A percentile compares a stretch with the other conserved stretches of the same genome.
Conservation (phyloP, 495 filamentous ascomycete genomes). For the Rostrohypoxylon terebratum region DNA sequence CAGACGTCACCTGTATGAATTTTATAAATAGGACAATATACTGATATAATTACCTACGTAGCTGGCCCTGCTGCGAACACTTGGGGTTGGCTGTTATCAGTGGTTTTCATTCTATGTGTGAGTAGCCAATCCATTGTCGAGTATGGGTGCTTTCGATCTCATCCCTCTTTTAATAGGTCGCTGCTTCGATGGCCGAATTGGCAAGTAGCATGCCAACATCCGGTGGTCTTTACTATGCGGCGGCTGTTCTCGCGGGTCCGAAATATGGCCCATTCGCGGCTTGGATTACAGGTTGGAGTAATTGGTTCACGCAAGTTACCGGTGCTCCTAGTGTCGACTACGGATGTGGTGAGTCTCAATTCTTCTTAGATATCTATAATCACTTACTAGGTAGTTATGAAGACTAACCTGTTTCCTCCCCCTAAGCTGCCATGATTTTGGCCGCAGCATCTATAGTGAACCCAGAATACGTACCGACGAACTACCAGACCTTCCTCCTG, state of each 20-base stretch:
- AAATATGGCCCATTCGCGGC: constrained; percentile 81
- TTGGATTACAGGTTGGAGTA: constrained; percentile 81
- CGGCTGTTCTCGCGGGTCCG: constrained; percentile 80
- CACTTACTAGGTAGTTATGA: too few relatives aligned
- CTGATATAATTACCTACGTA: constrained; percentile 35
- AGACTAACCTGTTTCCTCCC: constrained; percentile 57
- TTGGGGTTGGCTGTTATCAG: constrained; percentile 84
- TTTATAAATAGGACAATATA: neutral
- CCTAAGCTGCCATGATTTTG: constrained; percentile 75
- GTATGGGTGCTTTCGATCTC: constrained; percentile 69
- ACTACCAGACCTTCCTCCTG: constrained; percentile 78
- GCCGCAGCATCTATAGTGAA: constrained; percentile 76
- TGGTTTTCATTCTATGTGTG: constrained; percentile 79
- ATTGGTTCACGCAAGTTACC: constrained; percentile 78
- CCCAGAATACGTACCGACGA: constrained; percentile 71
- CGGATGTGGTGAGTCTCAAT: constrained; percentile 47
- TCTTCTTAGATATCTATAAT: neutral
- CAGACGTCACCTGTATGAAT: neutral
- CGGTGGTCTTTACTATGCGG: constrained; percentile 82
- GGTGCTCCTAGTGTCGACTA: constrained; percentile 71
- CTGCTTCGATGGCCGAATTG: constrained; percentile 45
- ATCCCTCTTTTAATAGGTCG: constrained; percentile 23
- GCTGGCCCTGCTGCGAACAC: constrained; percentile 83
- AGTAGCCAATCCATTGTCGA: constrained; percentile 66
- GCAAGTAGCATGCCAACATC: constrained; percentile 58